Evolutionary conservation across 495 filamentous ascomycete genomes (phyloP), one percentile per base, ranked within the genome.

Genomic region (Aspergillus wentii): DNA sequence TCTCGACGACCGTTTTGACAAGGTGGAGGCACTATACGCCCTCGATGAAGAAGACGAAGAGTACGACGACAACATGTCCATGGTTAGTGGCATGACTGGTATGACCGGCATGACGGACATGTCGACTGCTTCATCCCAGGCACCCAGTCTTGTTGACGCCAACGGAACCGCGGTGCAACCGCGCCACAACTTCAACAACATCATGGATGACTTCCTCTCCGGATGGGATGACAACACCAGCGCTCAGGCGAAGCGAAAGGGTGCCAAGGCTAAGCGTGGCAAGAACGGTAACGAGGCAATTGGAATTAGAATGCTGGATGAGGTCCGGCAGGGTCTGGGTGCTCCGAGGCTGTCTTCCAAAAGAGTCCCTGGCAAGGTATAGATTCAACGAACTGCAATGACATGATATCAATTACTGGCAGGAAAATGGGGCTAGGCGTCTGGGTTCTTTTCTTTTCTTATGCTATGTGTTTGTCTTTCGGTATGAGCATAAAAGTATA

Each of bases 161-260:
- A 62, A 55, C 11, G 60, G 61, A 14, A 49, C 59, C 40, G 53
- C 37, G 2, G 80, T 80, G 5, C 69, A 71, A 33, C 69, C 78
- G 19, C 69, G 79, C 26, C 66, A 73, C 25, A 86, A 94, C 54
- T 94, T 99, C 63, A 81, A 95, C 55, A 73, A 68, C 25, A 82
- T 96, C 54, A 80, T 97, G 72, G 92, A 97, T 60, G 90, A 96
- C 51, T 99, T 99, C 71, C 61, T 96, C 9, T 80, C 79, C 8
- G 75, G 72, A 4, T 72, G 66, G 65, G 64, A 72, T 28, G 57
- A 59, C 48, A 64, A 68, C 38, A 86, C 91, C 46, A 78, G 82
- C 11, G 78, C 81, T 57, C 75, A 76, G 43, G 86, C 85, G 3
- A 94, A 88, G 72, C 56, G 63, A 2, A 69, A 63, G 46, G 68